Base-by-base conservation (phyloP, 768 basidiomycete species). In the Auricularia heimuer region DNA sequence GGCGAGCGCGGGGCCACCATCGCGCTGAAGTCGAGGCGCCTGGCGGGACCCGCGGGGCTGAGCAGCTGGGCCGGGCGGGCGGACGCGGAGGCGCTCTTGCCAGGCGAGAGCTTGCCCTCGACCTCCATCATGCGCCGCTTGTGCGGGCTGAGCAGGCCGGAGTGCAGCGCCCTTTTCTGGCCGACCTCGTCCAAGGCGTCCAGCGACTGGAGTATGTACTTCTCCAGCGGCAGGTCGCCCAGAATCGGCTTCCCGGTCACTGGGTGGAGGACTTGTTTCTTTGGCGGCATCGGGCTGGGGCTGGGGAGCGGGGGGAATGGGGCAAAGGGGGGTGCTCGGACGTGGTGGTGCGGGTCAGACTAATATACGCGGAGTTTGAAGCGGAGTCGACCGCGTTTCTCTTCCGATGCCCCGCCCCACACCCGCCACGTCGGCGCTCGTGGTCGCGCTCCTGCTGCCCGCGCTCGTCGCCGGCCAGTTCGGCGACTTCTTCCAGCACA, bases 401-500 rank as follows among this genome's bases (percentile, higher is more conserved):
- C 18, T 51, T 18, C 47, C 47, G 21, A 51, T 51, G 47, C 47
- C 21, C 47, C 56, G 14, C 14, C 56, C 14, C 29, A 29, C 29
- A 7, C 24, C 56, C 56, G 34, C 56, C 24, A 60, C 34, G 24
- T 60, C 21, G 18, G 29, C 54, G n/a, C 35, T 69, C 16, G 33
- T 77, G 16, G 67, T 82, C 24, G 70, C 79, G 14, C 65, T 79
- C 4, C 74, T 78, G 63, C 68, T 80, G 21, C 67, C 75, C 16
- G 74, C 77, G 29, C 58, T 78, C 54, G 81, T 73, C 37, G 75
- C 77, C 16, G 87, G 85, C n/a, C 89, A 92, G 70, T 92, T 91
- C 24, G 56, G 56, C 73, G 80, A 84, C 58, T 89, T 90, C 74
- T 92, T 92, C 70, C 85, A 88, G 67, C 84, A 87, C 51, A 86